Percentiles rank a stretch among this genome's conserved stretches.
Conservation (phyloP, 768 basidiomycete species). For the Pleurotus tuber-regium region DNA sequence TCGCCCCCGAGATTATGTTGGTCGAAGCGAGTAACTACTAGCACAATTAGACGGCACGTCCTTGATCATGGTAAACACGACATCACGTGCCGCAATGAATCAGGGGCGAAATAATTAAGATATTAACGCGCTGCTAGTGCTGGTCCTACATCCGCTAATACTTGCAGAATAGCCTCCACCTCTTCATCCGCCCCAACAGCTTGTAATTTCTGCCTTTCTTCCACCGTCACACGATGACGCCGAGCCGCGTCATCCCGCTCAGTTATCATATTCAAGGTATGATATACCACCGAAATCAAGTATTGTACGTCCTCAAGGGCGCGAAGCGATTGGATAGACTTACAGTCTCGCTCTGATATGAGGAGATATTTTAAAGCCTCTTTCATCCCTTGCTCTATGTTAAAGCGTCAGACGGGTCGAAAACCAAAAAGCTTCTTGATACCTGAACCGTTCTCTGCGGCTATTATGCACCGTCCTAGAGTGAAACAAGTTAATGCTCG, state of each 20-base stretch:
- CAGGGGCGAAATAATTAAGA: not conserved
- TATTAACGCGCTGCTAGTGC: slow-evolving; percentile 40
- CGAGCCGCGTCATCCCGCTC: slow-evolving; percentile 56
- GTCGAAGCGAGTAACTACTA: not conserved
- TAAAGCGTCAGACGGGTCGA: not conserved
- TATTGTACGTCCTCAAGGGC: slow-evolving; percentile 71
- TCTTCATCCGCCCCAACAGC: slow-evolving; percentile 47
- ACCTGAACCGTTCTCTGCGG: slow-evolving; percentile 49
- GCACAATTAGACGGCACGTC: not conserved
- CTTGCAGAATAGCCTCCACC: slow-evolving; percentile 50
- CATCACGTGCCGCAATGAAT: slow-evolving; percentile 10
- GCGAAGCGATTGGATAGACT: slow-evolving; percentile 51
- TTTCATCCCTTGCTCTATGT: slow-evolving; percentile 39
- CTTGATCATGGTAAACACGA: slow-evolving; percentile 11
- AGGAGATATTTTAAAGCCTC: slow-evolving; percentile 61
- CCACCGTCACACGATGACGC: slow-evolving; percentile 46
- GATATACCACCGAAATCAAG: slow-evolving; percentile 64
- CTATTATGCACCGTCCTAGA: slow-evolving; percentile 72
- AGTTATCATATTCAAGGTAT: slow-evolving; percentile 57
- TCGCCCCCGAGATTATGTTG: slow-evolving; percentile 26
- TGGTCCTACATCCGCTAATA: slow-evolving; percentile 58
- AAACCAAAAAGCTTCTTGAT: not conserved
- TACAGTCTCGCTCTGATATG: slow-evolving; percentile 67
- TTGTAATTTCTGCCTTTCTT: slow-evolving; percentile 39
- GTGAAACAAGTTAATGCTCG: slow-evolving; percentile 74